Evolutionary conservation across 768 basidiomycete species (phyloP), one percentile per base, ranked within the genome.

Genomic region (Trametes cinnabarina): DNA sequence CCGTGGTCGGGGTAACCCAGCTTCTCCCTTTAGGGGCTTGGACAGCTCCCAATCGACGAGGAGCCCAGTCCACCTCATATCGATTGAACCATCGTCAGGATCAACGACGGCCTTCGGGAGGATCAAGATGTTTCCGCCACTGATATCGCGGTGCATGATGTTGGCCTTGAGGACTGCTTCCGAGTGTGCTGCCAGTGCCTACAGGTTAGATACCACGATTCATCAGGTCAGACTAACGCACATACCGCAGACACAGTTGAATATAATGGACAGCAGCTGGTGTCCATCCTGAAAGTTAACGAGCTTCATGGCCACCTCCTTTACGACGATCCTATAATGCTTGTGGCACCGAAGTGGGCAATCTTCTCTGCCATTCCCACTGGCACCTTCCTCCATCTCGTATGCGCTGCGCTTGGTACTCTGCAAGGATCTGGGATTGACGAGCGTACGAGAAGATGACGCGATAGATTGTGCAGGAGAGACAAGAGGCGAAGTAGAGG

Each of bases 81-180:
- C n/a, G n/a, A n/a, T n/a, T n/a, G n/a, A n/a, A n/a, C 25, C 51
- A 25, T 5, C 14, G 9, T 19, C 3, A 19, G 10, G 3, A 8
- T 28, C 32, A 2, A 17, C 26, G 17, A 41, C 17, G 30, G 11
- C 30, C 11, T 15, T 28, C 3, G 57, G 57, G 5, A 52, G 20
- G 8, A 57, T 47, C 8, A 57, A 39, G 32, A 61, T 52, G 26
- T 57, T 61, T 10, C 43, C 47, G 5, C 14, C 3, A n/a, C 60
- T 51, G 43, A 61, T 39, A 17, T 61, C 60, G 23, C 57, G 50
- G n/a, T 58, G 57, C 6, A 58, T 43, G 19, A 51, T 47, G 17
- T 23, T 3, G 19, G 15, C 14, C 3, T 23, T 25, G 3, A 11
- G 11, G 35, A 22, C 39, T 3, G 51, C 51, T 7, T 35, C 48